Percentiles rank a stretch among this genome's conserved stretches.
phyloP scores from a whole-genome alignment of 495 filamentous ascomycete species.

The Aspergillus sparsus region DNA sequence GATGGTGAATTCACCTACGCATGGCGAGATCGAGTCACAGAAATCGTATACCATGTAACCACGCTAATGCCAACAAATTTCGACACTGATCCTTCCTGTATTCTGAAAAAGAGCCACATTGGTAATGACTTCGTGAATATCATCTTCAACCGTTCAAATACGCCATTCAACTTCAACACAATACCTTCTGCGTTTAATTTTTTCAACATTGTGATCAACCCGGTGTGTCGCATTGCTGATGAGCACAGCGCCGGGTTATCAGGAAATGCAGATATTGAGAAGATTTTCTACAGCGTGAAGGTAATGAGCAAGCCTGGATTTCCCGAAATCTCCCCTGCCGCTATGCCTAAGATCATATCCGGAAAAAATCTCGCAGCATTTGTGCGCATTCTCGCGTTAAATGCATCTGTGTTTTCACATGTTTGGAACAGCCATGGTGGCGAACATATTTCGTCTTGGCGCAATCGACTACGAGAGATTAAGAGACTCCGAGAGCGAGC shows the following conservation, averaged over 20 bases:
- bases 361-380: conserved; percentile 78
- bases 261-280: conserved; percentile 36
- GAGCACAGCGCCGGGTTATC: conserved; percentile 26
- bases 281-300: conserved; percentile 78
- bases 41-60: conserved; percentile 92
- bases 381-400: conserved; percentile 86
- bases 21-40: conserved; percentile 92
- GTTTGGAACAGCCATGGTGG: conserved; percentile 85
- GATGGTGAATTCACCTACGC: conserved; percentile 88
- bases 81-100: conserved; percentile 70
- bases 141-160: conserved; percentile 92
- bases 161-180: conserved; percentile 84
- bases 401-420: conserved; percentile 87
- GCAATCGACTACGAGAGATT: conserved; percentile 82
- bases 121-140: conserved; percentile 99
- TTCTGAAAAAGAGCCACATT: conserved; percentile 89
- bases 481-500: conserved; percentile 70
- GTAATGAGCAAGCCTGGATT: conserved; percentile 82
- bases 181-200: conserved; percentile 93
- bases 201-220: conserved; percentile 93
- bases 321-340: conserved; percentile 85
- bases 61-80: conserved; percentile 95
- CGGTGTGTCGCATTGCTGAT: conserved; percentile 62
- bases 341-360: conserved; percentile 82
- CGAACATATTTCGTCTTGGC: conserved; percentile 88